A percentile compares a stretch with the other conserved stretches of the same genome.
phyloP scores from a whole-genome alignment of 345 rosid genomes.

The Aurinia saxatilis region DNA sequence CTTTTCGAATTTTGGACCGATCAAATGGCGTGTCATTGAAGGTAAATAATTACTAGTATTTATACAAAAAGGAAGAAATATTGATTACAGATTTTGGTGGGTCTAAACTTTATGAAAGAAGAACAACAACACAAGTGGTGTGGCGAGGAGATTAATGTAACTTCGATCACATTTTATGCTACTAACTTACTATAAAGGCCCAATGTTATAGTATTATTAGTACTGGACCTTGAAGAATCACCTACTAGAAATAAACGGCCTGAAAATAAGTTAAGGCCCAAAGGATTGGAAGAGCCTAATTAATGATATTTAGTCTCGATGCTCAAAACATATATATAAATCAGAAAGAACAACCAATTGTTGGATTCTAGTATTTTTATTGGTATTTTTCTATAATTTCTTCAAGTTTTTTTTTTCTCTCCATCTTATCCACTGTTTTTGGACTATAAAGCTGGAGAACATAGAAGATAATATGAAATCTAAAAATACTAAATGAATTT shows the following conservation, averaged over 20 bases:
- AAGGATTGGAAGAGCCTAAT: background rate
- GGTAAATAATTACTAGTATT: constrained; percentile 16
- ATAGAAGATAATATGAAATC: background rate
- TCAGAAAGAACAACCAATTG: no score
- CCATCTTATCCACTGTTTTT: background rate
- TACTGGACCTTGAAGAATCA: background rate
- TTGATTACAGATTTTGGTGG: constrained; percentile 13
- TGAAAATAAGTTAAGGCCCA: no score
- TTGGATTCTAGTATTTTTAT: background rate
- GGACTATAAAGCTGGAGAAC: background rate
- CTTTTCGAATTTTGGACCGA: constrained; percentile 12
- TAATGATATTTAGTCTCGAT: background rate
- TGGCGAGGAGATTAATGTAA: no score
- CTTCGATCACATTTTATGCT: no score
- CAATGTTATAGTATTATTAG: background rate
- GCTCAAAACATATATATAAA: background rate
- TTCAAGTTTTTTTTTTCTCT: background rate
- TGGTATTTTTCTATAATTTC: background rate
- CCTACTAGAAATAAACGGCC: no score
- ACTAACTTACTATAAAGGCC: background rate
- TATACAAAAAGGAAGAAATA: background rate
- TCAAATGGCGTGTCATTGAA: constrained; percentile 24
- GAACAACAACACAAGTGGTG: background rate
- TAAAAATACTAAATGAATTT: background rate
- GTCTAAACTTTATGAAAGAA: constrained; percentile 15